Conservation (phyloP, 805 yeast species). For the Starmerella bacillaris region DNA sequence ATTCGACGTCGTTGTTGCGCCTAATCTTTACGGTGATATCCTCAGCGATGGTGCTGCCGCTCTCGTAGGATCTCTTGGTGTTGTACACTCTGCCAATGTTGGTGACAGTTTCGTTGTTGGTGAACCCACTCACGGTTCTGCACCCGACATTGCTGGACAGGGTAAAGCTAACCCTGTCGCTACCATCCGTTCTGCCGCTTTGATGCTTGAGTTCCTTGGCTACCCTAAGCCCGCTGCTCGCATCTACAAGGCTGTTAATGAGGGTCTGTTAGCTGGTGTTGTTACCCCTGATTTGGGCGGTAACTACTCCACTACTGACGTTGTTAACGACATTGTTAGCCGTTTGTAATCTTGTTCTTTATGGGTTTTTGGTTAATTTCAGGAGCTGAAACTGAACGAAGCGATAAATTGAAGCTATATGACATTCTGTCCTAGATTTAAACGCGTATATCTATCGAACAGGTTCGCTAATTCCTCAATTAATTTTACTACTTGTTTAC, state of each 20-base stretch:
- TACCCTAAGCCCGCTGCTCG: constrained; percentile 74
- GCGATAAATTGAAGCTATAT: too few species aligned
- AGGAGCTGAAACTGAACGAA: too few species aligned
- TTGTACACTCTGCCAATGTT: constrained; percentile 94
- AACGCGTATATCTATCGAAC: too few species aligned
- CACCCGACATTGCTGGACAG: constrained; percentile 94
- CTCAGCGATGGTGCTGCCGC: constrained; percentile 98
- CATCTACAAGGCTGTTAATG: constrained; percentile 88
- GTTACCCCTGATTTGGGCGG: constrained; percentile 96
- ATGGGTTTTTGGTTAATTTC: too few species aligned
- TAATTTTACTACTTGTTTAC: too few species aligned
- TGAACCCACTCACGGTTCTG: constrained; percentile 98
- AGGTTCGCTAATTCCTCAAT: too few species aligned
- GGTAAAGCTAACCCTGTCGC: constrained; percentile 87
- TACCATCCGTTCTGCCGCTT: constrained; percentile 91
- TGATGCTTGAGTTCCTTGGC: constrained; percentile 95
- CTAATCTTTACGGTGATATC: constrained; percentile 94
- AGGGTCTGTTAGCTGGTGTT: constrained; percentile 62
- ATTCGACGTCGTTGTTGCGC: constrained; percentile 96
- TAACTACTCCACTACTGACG: constrained; percentile 66
- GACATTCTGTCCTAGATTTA: too few species aligned
- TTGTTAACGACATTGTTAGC: constrained; percentile 60
- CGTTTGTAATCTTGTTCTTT: too few species aligned
- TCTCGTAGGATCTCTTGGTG: constrained; percentile 90
- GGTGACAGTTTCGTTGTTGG: constrained; percentile 94